Evolutionary conservation across 2,329 filamentous ascomycete species (phyloP), one percentile per base, ranked within the genome.

Genomic region (Penicillium brasilianum): DNA sequence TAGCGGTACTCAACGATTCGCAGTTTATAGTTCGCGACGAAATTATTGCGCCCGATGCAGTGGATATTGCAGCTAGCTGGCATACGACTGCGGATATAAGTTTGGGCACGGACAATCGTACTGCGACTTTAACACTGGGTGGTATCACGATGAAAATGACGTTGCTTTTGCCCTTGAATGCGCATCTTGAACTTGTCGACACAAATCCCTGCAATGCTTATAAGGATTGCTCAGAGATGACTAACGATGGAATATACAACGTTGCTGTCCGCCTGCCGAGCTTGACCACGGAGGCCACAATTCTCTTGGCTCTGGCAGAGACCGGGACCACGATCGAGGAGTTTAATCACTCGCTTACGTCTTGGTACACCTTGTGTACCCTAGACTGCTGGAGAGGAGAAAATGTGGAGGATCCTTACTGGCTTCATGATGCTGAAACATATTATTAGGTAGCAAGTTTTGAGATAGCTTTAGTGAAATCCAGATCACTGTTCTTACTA

Each of bases 171-270:
- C 46, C 46, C 1, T 34, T 25, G n/a, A 22, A 34, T n/a, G 46
- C 46, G 7, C 52, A 43, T 37, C 48, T 58, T 11, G 22, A 58
- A 25, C n/a, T 43, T 7, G 48, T 34, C 3, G 22, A 58, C 20
- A 58, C 55, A 9, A 44, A 58, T 32, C 55, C 55, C 20, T 58
- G 55, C 4, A 39, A 58, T 37, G 22, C 55, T 3, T 58, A 58
- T 32, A 52, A 8, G 14, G 14, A 14, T 10, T 58, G 55, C 25
- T 51, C 55, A 4, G 55, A 58, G 36, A 30, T 30, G 9, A 52
- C 55, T n/a, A 58, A 58, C 25, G 25, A 6, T n/a, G 55, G 55
- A 7, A 52, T 58, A 34, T 52, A 51, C 36, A 58, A 58, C 14
- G 14, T 58, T 9, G 55, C 11, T 9, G 55, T 58, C 11, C 32